These are phyloP conservation scores for Lichtheimia ornata DNA, from an alignment of 371 early-diverging fungal species.

Conservation along the genomic window DNA sequence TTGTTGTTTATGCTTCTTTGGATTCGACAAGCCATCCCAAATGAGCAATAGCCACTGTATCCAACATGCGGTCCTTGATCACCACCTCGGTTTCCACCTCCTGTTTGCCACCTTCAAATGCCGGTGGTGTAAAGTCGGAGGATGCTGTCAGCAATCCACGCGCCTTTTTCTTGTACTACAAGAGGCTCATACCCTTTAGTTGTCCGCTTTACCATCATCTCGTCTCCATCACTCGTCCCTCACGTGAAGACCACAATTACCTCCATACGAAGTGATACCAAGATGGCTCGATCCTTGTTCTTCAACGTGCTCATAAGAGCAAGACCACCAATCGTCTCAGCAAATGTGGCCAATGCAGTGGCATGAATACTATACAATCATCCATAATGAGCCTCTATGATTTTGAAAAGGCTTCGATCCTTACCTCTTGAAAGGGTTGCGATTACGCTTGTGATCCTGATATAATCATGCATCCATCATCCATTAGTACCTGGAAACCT, in stretches of 20 bases:
- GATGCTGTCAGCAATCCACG: constrained; percentile 53
- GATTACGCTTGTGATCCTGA: constrained; percentile 24
- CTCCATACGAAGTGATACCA: constrained; percentile 53
- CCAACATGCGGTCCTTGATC: constrained; percentile 48
- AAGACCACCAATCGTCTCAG: constrained; percentile 61
- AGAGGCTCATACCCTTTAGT: too few species aligned
- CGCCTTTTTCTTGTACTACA: constrained; percentile 53
- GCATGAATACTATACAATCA: constrained; percentile 46
- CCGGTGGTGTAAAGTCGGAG: constrained; percentile 36
- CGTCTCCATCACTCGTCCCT: neutral
- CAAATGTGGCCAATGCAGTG: constrained; percentile 62
- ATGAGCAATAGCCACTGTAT: constrained; percentile 46
- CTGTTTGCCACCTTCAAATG: constrained; percentile 15
- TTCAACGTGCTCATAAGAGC: constrained; percentile 48
- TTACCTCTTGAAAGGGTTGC: constrained; percentile 26
- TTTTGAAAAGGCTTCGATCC: neutral
- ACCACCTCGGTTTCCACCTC: constrained; percentile 41
- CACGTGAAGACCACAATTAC: constrained; percentile 27
- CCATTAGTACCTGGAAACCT: neutral
- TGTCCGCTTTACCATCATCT: neutral
- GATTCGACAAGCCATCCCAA: constrained; percentile 39
- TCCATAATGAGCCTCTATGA: neutral
- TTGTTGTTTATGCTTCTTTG: constrained; percentile 25
- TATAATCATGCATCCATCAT: neutral
- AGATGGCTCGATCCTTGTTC: constrained; percentile 49